Conservation (phyloP, 2,329 filamentous ascomycete species). For the Beauveria scarabaeidicola region DNA sequence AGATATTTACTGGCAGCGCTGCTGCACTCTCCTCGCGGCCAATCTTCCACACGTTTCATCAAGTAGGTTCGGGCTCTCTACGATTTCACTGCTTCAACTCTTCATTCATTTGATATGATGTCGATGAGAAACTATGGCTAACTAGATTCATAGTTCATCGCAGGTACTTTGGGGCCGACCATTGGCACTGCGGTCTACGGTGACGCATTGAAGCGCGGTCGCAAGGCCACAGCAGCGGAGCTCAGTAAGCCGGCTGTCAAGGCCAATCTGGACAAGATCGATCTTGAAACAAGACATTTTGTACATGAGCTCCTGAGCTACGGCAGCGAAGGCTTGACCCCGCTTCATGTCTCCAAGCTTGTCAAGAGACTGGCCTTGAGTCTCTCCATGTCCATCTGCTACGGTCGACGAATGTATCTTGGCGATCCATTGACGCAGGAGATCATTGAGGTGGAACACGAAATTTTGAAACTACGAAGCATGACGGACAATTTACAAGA, state of each 20-base stretch:
- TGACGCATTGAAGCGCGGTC: constrained; percentile 1
- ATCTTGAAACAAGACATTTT: constrained; percentile 1
- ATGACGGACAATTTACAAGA: constrained; percentile 6
- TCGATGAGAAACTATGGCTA: neutral
- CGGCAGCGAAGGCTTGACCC: neutral
- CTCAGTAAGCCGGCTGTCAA: constrained; percentile 8
- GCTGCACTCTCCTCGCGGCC: constrained; percentile 3
- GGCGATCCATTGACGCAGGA: constrained; percentile 1
- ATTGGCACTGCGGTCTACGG: constrained; percentile 1
- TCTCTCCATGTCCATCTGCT: constrained; percentile 5
- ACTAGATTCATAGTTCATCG: neutral
- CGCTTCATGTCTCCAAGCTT: constrained; percentile 1
- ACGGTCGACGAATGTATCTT: constrained; percentile 3
- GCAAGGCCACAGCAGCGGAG: neutral
- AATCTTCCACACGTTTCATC: constrained; percentile 1
- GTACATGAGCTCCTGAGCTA: constrained; percentile 2
- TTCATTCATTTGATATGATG: neutral
- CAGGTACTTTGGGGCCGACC: neutral
- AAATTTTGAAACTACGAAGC: constrained; percentile 3
- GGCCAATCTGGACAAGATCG: neutral
- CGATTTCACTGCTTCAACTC: no score
- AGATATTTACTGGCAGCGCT: constrained; percentile 2
- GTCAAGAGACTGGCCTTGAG: neutral
- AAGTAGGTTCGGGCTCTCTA: neutral
- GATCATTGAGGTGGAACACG: constrained; percentile 4